Conservation (phyloP, 768 basidiomycete genomes). For the Fibroporia radiculosa region DNA sequence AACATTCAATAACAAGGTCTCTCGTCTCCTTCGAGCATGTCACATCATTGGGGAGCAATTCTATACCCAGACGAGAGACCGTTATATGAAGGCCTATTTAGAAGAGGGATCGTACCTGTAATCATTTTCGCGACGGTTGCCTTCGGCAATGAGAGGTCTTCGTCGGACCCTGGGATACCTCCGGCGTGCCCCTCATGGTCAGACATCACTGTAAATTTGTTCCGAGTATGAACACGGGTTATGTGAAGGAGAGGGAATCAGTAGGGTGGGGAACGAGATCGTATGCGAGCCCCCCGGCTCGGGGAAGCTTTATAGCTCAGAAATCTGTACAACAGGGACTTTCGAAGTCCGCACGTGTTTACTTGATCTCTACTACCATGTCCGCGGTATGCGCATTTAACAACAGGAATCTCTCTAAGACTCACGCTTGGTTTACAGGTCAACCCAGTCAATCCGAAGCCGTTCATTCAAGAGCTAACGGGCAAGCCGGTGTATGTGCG, state of each 20-base stretch:
- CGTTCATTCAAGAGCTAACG: conserved; percentile 96
- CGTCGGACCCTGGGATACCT: conserved; percentile 62
- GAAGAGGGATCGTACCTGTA: conserved; percentile 44
- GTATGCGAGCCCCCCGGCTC: neutral
- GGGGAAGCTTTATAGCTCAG: conserved; percentile 13
- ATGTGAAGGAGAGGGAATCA: conserved; percentile 3
- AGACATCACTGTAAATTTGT: conserved; percentile 53
- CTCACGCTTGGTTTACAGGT: conserved; percentile 36
- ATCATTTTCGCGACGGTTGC: conserved; percentile 99
- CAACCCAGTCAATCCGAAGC: conserved; percentile 96
- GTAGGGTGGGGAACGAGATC: conserved; percentile 6
- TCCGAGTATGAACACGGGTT: neutral
- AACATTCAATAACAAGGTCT: conserved; percentile 95
- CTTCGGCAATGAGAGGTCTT: conserved; percentile 91
- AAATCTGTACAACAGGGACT: conserved; percentile 15
- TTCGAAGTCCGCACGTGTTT: conserved; percentile 36
- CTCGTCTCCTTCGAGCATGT: conserved; percentile 93
- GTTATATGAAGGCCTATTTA: neutral
- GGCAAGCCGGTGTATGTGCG: conserved; percentile 94
- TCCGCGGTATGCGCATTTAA: conserved; percentile 41
- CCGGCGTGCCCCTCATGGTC: conserved; percentile 78
- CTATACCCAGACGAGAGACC: conserved; percentile 33
- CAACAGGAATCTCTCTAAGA: neutral
- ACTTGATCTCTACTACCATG: conserved; percentile 41
- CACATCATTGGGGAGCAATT: conserved; percentile 82